Percentiles rank a stretch among this genome's conserved stretches.
Conservation (phyloP, 1,284 basidiomycete genomes). For the Apiotrichum mycotoxinovorans region DNA sequence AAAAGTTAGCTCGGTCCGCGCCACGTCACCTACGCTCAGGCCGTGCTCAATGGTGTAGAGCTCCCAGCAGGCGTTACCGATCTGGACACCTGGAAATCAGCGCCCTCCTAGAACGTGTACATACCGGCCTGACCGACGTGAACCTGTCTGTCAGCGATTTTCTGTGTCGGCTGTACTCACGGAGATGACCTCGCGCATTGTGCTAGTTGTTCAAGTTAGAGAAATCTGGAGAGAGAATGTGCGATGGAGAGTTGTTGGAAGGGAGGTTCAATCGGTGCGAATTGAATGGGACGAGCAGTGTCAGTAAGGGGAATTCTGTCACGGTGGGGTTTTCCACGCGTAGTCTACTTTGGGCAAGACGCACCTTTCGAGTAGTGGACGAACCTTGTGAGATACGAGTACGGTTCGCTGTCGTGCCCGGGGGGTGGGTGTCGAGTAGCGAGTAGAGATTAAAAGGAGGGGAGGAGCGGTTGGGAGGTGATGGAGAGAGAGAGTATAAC, state of each 20-base stretch:
- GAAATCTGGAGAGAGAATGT: background rate
- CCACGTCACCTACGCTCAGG: constrained; percentile 62
- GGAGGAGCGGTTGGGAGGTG: too few relatives aligned
- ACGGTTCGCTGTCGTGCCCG: too few relatives aligned
- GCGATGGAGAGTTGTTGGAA: background rate
- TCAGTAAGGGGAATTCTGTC: background rate
- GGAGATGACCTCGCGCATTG: constrained; percentile 49
- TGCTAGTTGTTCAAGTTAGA: background rate
- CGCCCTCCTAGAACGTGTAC: constrained; percentile 12
- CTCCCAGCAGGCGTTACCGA: constrained; percentile 97
- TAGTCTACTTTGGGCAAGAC: too few relatives aligned
- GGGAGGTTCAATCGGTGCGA: background rate
- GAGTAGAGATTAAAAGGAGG: background rate
- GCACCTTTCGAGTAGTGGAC: too few relatives aligned
- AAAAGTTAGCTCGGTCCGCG: constrained; percentile 4
- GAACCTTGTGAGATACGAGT: too few relatives aligned
- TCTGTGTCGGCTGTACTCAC: too few relatives aligned
- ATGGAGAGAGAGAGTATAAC: background rate
- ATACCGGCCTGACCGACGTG: constrained; percentile 52
- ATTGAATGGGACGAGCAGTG: constrained; percentile 2
- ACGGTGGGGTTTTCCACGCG: too few relatives aligned
- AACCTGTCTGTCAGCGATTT: constrained; percentile 28
- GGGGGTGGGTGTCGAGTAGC: background rate
- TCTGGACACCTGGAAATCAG: constrained; percentile 58
- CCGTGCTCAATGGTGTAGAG: constrained; percentile 99